Evolutionary conservation across 192 early-diverging fungal genomes (phyloP), one percentile per base, ranked within the genome.

Genomic region (Mortierella alpina): DNA sequence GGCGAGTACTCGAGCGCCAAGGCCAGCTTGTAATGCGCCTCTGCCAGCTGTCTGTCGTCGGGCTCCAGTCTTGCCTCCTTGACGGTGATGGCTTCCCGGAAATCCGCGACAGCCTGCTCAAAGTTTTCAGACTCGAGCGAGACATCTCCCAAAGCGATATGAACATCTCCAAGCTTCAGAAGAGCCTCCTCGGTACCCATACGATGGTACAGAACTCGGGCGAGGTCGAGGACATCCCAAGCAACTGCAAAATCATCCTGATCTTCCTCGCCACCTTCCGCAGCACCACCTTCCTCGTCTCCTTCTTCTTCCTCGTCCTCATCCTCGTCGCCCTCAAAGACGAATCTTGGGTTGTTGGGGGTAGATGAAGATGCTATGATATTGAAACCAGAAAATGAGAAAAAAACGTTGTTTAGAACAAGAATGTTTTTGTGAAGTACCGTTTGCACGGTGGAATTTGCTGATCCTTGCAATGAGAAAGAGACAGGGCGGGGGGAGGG

Each of bases 201-300:
- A 22, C 92, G 88, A 58, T 86, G 83, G 56, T 92, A 95, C 7
- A 95, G 92, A 5, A 96, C 84, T 31, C 96, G 91, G n/a, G 94
- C 93, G 23, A 94, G 70, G 65, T 95, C 94, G 53, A 97, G 84
- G 14, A 92, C 89, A 52, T 95, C 91, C 94, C 94, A 96, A 1
- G 96, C 96, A 8, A 92, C 83, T 20, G 88, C 86, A 22, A 95
- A 89, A 73, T 95, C 92, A 58, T 93, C 93, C 61, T 68, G 72
- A 9, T 68, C 78, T 14, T 67, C 64, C 13, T 65, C 69, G 6
- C 58, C 83, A 10, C 22, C 84, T 57, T 57, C 71, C 22, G 62
- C 73, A 23, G 73, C 84, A 0, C 72, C 87, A 2, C 82, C 88
- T 0, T 81, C 84, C 2, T 84, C 87, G 6, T 82, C 87, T 7